A percentile compares a stretch with the other conserved stretches of the same genome.
phyloP scores from a whole-genome alignment of 108 stramenopile species.

The Aurantiochytrium sp. region DNA sequence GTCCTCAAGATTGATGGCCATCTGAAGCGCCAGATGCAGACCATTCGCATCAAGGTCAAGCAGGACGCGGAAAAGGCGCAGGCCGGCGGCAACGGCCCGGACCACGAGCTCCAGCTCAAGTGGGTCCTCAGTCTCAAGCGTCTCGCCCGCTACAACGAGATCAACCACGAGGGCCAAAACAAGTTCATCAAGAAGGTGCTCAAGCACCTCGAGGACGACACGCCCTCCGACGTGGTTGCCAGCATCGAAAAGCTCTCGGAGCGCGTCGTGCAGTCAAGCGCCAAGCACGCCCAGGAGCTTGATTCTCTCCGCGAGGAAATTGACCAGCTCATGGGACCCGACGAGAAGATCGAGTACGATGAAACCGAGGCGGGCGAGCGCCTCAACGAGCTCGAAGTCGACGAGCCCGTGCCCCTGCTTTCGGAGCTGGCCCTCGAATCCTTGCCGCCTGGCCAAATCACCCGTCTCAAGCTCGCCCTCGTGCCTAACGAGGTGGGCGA shows the following conservation, averaged over 20 bases:
- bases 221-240: constrained; percentile 53
- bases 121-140: background rate
- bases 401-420: constrained; percentile 3
- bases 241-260: constrained; percentile 61
- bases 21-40: background rate
- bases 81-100: background rate
- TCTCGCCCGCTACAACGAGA: background rate
- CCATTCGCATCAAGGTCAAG: background rate
- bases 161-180: constrained; percentile 18
- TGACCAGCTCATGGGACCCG: constrained; percentile 16
- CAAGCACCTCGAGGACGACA: constrained; percentile 27
- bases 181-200: constrained; percentile 27
- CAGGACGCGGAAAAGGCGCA: background rate
- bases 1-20: background rate
- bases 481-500: background rate
- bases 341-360: constrained; percentile 33
- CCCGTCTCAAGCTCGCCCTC: background rate
- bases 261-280: constrained; percentile 52
- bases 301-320: constrained; percentile 60
- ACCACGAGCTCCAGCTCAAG: background rate
- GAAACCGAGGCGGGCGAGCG: background rate
- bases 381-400: constrained; percentile 39
- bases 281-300: constrained; percentile 49
- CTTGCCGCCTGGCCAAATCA: background rate
- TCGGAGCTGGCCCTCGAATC: background rate